Conservation (phyloP, 2,329 filamentous ascomycete genomes). For the Apiospora kogelbergensis region DNA sequence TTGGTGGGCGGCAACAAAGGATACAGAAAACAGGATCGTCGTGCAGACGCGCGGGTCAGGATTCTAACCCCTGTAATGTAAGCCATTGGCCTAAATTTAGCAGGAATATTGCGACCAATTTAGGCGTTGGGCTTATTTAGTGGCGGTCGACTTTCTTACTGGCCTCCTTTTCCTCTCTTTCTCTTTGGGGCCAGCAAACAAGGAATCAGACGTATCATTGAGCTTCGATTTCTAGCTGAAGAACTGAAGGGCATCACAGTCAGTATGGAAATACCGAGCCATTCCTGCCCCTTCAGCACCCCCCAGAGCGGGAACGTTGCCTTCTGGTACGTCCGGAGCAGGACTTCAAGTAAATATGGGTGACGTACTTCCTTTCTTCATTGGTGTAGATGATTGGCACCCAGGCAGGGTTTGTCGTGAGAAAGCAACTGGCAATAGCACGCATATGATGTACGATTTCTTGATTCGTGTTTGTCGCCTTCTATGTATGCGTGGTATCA, state of each 20-base stretch:
- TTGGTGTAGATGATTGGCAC: too few species aligned
- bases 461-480: background rate
- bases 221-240: too few species aligned
- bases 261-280: constrained; percentile 9
- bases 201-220: too few species aligned
- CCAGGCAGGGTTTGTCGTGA: background rate
- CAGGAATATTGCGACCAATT: background rate
- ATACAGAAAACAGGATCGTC: background rate
- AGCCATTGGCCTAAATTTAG: background rate
- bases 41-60: background rate
- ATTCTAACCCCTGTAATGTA: background rate
- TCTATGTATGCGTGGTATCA: constrained; percentile 10
- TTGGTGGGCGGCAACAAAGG: background rate
- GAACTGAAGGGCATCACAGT: background rate
- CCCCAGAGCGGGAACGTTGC: constrained; percentile 10
- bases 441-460: background rate
- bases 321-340: constrained; percentile 24
- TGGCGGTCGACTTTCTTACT: background rate
- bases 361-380: background rate
- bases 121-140: background rate
- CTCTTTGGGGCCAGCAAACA: too few species aligned
- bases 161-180: background rate
- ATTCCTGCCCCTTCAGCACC: constrained; percentile 3
- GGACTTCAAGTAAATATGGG: constrained; percentile 14
- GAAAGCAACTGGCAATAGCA: background rate